Evolutionary conservation across 441 rosid species (phyloP).

Genomic region (Croton setiger): DNA sequence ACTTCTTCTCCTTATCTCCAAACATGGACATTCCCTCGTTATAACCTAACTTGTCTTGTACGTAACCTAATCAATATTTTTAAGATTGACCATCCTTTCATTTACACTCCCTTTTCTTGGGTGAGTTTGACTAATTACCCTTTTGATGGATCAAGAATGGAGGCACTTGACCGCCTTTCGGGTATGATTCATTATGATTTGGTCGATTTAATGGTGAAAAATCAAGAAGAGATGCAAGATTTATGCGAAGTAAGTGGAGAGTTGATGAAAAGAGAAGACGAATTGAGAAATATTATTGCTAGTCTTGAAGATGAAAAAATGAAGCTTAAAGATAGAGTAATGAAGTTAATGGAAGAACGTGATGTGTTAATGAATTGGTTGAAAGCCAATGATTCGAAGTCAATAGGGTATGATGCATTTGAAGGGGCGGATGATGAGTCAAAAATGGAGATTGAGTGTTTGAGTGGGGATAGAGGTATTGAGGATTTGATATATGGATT

Average conservation of each 20-base stretch:
- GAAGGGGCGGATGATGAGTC: slow-evolving; percentile 34
- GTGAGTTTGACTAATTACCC: slow-evolving; percentile 25
- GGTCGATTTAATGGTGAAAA: slow-evolving; percentile 15
- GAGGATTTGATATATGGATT: slow-evolving; percentile 48
- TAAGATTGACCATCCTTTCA: slow-evolving; percentile 46
- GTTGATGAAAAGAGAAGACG: slow-evolving; percentile 25
- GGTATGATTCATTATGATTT: slow-evolving; percentile 50
- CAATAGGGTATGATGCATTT: slow-evolving; percentile 22
- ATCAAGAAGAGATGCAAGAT: slow-evolving; percentile 37
- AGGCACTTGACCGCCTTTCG: slow-evolving; percentile 53
- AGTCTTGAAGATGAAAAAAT: slow-evolving; percentile 36
- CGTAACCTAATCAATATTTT: slow-evolving; percentile 44
- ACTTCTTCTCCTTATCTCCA: slow-evolving; percentile 37
- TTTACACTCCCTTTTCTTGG: neutral
- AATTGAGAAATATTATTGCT: slow-evolving; percentile 11
- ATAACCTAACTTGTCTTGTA: slow-evolving; percentile 37
- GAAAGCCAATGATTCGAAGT: slow-evolving; percentile 22
- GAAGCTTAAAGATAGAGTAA: slow-evolving; percentile 26
- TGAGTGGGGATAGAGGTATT: slow-evolving; percentile 36
- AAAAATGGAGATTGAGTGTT: slow-evolving; percentile 16
- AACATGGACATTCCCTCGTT: slow-evolving; percentile 46
- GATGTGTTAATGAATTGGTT: slow-evolving; percentile 37
- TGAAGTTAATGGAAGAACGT: slow-evolving; percentile 19
- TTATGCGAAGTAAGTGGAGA: slow-evolving; percentile 33
- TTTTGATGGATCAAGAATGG: slow-evolving; percentile 37